Evolutionary conservation across 1,139 yeast species (phyloP).

Genomic region (Candida frijolesensis): DNA sequence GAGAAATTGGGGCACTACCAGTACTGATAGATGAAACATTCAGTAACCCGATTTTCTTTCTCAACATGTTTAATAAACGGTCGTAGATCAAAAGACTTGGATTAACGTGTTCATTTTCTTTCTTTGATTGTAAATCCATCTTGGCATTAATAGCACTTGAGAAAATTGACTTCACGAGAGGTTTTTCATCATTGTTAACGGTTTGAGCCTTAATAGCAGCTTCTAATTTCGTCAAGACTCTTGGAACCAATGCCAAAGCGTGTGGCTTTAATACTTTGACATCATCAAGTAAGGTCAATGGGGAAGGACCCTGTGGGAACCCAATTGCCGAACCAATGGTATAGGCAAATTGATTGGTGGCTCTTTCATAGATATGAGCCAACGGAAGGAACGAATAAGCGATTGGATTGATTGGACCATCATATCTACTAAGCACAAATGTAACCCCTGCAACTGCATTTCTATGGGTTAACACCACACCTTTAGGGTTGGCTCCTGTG

Average conservation of each 20-base stretch:
- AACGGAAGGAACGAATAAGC: conserved; percentile 25
- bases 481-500: conserved; percentile 70
- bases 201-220: conserved; percentile 50
- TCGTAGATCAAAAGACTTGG: conserved; percentile 34
- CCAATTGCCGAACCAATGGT: conserved; percentile 36
- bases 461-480: conserved; percentile 63
- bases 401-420: conserved; percentile 12
- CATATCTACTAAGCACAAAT: conserved; percentile 23
- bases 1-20: conserved; percentile 49
- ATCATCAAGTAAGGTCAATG: conserved; percentile 42
- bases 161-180: conserved; percentile 26
- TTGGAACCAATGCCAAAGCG: conserved; percentile 39
- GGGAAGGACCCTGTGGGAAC: conserved; percentile 43
- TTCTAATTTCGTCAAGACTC: conserved; percentile 42
- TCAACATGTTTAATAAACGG: conserved; percentile 25
- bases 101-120: conserved; percentile 10
- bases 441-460: conserved; percentile 54
- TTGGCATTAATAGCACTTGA: conserved; percentile 34
- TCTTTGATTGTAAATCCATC: conserved; percentile 29
- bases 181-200: conserved; percentile 43
- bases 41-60: conserved; percentile 40
- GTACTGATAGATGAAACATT: conserved; percentile 29
- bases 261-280: conserved; percentile 37
- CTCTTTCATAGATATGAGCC: conserved; percentile 69
- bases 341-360: conserved; percentile 25